phyloP scores from a whole-genome alignment of 305 asterid species.

The Fraxinus nigra region DNA sequence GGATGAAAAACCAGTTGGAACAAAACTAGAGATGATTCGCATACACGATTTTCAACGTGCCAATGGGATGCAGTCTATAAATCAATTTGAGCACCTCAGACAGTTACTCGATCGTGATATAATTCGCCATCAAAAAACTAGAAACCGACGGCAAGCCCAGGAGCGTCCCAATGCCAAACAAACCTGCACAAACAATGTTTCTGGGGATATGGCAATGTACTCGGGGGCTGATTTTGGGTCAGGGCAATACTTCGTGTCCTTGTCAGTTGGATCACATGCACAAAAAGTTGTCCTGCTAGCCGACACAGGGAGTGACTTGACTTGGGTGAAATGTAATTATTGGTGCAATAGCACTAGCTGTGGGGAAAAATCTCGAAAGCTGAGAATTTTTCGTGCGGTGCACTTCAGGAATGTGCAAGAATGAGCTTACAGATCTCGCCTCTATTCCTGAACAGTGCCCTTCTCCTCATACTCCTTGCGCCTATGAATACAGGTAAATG shows the following conservation, averaged over 20 bases:
- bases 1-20: slow-evolving; percentile 16
- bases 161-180: not conserved
- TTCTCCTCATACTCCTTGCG: slow-evolving; percentile 43
- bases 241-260: slow-evolving; percentile 47
- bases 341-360: slow-evolving; percentile 29
- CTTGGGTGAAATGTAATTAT: slow-evolving; percentile 48
- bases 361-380: not conserved
- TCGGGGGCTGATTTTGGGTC: slow-evolving; percentile 51
- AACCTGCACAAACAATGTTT: not conserved
- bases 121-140: slow-evolving; percentile 24
- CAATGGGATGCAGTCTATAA: not conserved
- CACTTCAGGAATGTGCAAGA: slow-evolving; percentile 38
- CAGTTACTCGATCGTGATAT: slow-evolving; percentile 28
- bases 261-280: slow-evolving; percentile 46
- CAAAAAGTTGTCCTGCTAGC: slow-evolving; percentile 40
- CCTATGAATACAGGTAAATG: slow-evolving; percentile 48
- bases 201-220: slow-evolving; percentile 32
- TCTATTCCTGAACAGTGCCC: slow-evolving; percentile 40
- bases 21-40: slow-evolving; percentile 29
- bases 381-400: slow-evolving; percentile 42
- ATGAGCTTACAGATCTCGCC: slow-evolving; percentile 35
- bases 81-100: slow-evolving; percentile 20
- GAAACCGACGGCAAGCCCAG: slow-evolving; percentile 13
- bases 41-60: slow-evolving; percentile 5
- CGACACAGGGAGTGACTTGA: slow-evolving; percentile 58